A percentile compares a stretch with the other conserved stretches of the same genome.
Evolutionary conservation across 139 green algal species (phyloP).

Genomic region (Chlorella ohadii): DNA sequence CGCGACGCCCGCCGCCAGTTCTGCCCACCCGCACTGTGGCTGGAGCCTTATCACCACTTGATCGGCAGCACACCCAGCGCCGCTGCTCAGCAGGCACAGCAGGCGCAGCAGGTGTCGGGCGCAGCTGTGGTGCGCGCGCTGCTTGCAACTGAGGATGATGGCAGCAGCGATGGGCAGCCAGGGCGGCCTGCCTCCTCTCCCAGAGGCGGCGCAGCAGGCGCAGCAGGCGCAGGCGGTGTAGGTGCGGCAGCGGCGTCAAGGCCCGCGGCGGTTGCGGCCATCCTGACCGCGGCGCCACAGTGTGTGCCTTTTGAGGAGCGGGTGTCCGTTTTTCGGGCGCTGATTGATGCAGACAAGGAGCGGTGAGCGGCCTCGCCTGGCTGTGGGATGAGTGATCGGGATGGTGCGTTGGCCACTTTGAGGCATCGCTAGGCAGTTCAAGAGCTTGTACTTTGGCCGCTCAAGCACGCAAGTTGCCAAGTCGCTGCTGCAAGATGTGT

Average conservation of each 20-base stretch:
- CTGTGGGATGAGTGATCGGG: too few species aligned
- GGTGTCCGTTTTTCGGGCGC: constrained; percentile 64
- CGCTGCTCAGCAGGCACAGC: neutral
- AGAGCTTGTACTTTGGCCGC: too few species aligned
- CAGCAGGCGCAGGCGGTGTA: neutral
- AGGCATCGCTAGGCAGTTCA: too few species aligned
- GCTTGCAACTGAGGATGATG: neutral
- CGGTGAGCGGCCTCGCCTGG: too few species aligned
- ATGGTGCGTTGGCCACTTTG: too few species aligned
- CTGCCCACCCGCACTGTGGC: constrained; percentile 84
- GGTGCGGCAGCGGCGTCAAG: constrained; percentile 27
- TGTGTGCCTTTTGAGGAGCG: constrained; percentile 75
- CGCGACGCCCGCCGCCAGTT: constrained; percentile 77
- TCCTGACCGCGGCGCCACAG: constrained; percentile 69
- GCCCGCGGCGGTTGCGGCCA: constrained; percentile 55
- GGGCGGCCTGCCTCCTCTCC: neutral
- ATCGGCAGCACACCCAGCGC: neutral
- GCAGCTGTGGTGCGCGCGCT: constrained; percentile 45
- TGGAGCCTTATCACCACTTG: constrained; percentile 74
- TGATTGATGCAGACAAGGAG: constrained; percentile 69
- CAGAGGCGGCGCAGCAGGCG: neutral
- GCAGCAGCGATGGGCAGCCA: neutral
- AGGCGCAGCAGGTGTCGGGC: constrained; percentile 40
- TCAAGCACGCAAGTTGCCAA: too few species aligned
- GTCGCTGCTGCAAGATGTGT: too few species aligned